Base-by-base conservation (phyloP, 345 rosid genomes). In the Gossypium sturtianum region DNA sequence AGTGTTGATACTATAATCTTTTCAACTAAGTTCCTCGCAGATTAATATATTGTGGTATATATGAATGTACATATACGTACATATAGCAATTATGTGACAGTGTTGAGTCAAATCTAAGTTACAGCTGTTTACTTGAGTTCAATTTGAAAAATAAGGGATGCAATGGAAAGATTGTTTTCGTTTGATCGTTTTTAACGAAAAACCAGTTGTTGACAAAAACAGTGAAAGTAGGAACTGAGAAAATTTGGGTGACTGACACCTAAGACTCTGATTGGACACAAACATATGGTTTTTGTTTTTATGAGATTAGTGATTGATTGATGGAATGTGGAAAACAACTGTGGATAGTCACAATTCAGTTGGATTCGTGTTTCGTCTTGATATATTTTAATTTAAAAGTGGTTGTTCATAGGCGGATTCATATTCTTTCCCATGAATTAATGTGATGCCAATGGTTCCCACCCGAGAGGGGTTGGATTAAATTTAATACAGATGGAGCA, bases 131-230 rank as follows among this genome's bases (percentile, higher is more conserved):
- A 59, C 8, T 59, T 20, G 12, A 9, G 13, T 59, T 23, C 17
- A 59, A 15, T 63, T 38, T 34, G 38, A 34, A 34, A 29, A 34
- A 34, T 34, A 34, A n/a, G 47, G 67, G 22, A 17, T 63, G 17
- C 44, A 41, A 43, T 64, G 16, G 38, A 41, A 73, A 73, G 61
- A 29, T 76, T 62, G 66, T 70, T 60, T 64, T 63, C 10, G 4
- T 2, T 53, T 1, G 41, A 34, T 34, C 1, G 41, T 1, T 5
- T 17, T 47, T 1, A 25, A 34, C 0, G 51, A 10, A 1, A 47
- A 47, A 41, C 0, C 13, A 12, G 51, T n/a, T 64, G 49, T 64
- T n/a, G 69, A 64, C 51, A 64, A 43, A 64, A 64, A 41, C 68
- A 41, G 69, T 41, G 49, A 64, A 41, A 64, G 69, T 64, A 41